These are phyloP conservation scores for Talaromyces pinophilus DNA, from an alignment of 2,329 filamentous ascomycete species.

Conservation along the genomic window DNA sequence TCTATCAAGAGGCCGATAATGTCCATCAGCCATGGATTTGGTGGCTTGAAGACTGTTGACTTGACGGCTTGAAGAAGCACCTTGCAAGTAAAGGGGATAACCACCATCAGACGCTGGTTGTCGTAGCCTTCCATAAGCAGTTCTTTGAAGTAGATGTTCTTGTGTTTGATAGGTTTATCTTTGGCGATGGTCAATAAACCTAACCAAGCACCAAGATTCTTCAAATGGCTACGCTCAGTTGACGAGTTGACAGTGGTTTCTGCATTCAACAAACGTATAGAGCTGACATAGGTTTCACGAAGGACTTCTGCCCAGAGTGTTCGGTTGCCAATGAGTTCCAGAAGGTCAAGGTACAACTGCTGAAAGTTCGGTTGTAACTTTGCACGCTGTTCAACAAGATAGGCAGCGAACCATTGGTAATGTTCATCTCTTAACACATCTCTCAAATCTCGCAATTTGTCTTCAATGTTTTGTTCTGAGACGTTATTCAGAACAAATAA, in stretches of 20 bases:
- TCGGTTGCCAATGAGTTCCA: slow-evolving; percentile 78
- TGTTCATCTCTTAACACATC: slow-evolving; percentile 77
- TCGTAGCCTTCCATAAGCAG: slow-evolving; percentile 91
- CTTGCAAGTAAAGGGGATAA: slow-evolving; percentile 97
- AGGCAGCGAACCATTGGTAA: slow-evolving; percentile 94
- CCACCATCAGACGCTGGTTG: slow-evolving; percentile 84
- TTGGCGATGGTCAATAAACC: slow-evolving; percentile 89
- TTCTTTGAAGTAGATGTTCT: slow-evolving; percentile 96
- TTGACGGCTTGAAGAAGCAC: slow-evolving; percentile 80
- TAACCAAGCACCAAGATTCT: slow-evolving; percentile 92
- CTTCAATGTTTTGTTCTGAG: slow-evolving; percentile 80
- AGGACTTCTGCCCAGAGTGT: slow-evolving; percentile 84
- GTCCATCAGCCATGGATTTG: slow-evolving; percentile 98
- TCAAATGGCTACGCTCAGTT: slow-evolving; percentile 82
- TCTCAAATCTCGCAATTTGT: slow-evolving; percentile 79
- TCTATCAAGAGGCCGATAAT: slow-evolving; percentile 89
- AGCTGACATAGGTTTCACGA: slow-evolving; percentile 85
- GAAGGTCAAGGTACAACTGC: slow-evolving; percentile 83
- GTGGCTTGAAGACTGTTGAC: slow-evolving; percentile 87
- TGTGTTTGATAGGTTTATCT: slow-evolving; percentile 93
- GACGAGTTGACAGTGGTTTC: slow-evolving; percentile 82
- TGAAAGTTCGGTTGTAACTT: slow-evolving; percentile 98
- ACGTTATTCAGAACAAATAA: slow-evolving; percentile 97
- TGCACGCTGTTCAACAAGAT: slow-evolving; percentile 91
- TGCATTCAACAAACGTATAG: slow-evolving; percentile 83